phyloP scores from a whole-genome alignment of 2,329 filamentous ascomycete genomes.

The Mollisia scopiformis region DNA sequence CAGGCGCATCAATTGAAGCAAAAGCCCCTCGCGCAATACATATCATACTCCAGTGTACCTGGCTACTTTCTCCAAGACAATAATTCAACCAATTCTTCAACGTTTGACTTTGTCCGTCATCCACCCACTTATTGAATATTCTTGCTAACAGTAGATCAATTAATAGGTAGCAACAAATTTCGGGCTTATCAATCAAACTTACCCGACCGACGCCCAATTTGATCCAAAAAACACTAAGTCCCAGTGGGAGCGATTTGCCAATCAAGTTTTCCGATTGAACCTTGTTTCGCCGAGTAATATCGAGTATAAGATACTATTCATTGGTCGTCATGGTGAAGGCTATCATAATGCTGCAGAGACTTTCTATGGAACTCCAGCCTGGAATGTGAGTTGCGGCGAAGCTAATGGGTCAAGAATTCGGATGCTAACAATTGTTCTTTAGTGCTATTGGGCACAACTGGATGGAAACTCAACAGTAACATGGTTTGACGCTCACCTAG shows the following conservation, averaged over 20 bases:
- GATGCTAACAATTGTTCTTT: not conserved
- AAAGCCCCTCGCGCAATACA: conserved; percentile 7
- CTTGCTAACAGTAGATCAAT: not conserved
- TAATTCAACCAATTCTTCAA: conserved; percentile 51
- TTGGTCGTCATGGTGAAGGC: conserved; percentile 1
- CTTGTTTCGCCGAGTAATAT: conserved; percentile 43
- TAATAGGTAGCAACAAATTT: not conserved
- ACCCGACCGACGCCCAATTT: conserved; percentile 52
- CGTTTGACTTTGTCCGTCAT: conserved; percentile 64
- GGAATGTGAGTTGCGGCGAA: conserved; percentile 51
- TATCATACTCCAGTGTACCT: conserved; percentile 57
- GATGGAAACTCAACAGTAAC: conserved; percentile 62
- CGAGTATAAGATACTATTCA: conserved; percentile 48
- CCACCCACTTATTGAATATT: not conserved
- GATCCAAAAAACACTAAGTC: conserved; percentile 44
- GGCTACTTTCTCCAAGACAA: conserved; percentile 68
- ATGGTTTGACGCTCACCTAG: conserved; percentile 67
- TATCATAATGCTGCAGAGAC: conserved; percentile 45
- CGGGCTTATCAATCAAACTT: conserved; percentile 63
- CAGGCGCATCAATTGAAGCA: conserved; percentile 44
- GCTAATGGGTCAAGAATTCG: not conserved
- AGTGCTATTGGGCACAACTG: conserved; percentile 65
- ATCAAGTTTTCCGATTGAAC: conserved; percentile 59
- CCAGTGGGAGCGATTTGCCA: conserved; percentile 63
- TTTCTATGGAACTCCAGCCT: conserved; percentile 66